phyloP scores from a whole-genome alignment of 345 rosid genomes.

The Toxicodendron radicans region DNA sequence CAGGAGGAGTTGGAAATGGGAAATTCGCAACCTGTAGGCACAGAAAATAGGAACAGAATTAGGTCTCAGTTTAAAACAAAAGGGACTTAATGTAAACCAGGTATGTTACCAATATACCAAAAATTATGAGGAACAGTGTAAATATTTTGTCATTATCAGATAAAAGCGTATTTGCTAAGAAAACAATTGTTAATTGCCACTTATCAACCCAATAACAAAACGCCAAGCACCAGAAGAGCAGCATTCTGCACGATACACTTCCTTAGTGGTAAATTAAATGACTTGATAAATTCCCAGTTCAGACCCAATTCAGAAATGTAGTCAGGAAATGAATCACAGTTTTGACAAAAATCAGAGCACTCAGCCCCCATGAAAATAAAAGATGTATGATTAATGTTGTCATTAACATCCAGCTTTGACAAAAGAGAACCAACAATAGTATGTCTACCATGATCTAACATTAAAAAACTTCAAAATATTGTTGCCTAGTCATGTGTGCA shows the following conservation, averaged over 20 bases:
- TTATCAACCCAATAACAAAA: neutral
- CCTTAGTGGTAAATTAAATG: neutral
- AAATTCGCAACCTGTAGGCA: slow-evolving; percentile 70
- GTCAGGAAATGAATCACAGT: neutral
- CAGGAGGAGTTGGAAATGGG: slow-evolving; percentile 94
- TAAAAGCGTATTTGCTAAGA: neutral
- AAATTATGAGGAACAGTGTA: neutral
- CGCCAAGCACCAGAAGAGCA: neutral
- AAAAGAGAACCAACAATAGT: neutral
- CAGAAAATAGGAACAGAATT: neutral
- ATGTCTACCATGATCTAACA: neutral
- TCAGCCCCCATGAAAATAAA: neutral
- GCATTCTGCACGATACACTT: neutral
- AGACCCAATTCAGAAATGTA: neutral
- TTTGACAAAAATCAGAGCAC: neutral
- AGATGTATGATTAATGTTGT: neutral
- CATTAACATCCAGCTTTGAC: neutral
- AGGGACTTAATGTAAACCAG: neutral
- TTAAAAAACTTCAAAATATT: neutral
- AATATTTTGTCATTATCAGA: neutral
- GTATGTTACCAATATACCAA: neutral
- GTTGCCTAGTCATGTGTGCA: neutral
- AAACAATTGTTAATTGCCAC: neutral
- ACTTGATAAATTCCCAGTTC: neutral
- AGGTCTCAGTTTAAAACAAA: neutral